Evolutionary conservation across 129 eudicot genomes (phyloP), one percentile per base, ranked within the genome.

Genomic region (Artemisia annua): DNA sequence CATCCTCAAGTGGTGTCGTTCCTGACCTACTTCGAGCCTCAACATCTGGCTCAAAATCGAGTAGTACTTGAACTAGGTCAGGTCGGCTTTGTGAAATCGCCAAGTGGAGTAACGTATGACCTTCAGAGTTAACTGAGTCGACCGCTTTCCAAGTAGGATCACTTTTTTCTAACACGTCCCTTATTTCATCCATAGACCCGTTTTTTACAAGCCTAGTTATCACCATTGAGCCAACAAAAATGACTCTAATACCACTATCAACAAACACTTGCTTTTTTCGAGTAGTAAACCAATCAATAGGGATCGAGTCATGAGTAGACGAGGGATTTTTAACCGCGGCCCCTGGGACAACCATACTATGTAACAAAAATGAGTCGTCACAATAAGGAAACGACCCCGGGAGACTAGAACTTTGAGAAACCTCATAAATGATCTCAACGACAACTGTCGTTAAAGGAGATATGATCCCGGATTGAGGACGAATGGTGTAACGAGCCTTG

Each of bases 261-360:
- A 85, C 81, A 48, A 87, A 91, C 55, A 91, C 95, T 74, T 91
- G 97, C 51, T 91, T 91, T 46, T 80, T 87, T 72, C 85, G 77
- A 0, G 88, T 77, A 16, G 95, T 87, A 32, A 91, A 91, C 97
- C 97, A 87, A 39, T 91, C 97, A 28, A 48, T 84, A 7, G 97
- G 95, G 49, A 87, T 79, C 12, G 85, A 60, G 49, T 91, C 91
- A 24, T 64, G 66, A 0, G 89, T 81, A 3, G 91, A 83, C 0
- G 87, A 16, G 0, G 88, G 74, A 50, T 79, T 80, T 76, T 90
- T 90, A 32, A 85, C 72, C 0, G 86, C 65, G 2, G 97, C 97
- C 3, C 97, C 97, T 0, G 97, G 94, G 1, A 87, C 97, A 69
- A 90, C 97, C n/a, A 90, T 87, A 59, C 97, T 90, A 67, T 90